phyloP scores from a whole-genome alignment of 768 basidiomycete species.

The Tulasnella sp. region DNA sequence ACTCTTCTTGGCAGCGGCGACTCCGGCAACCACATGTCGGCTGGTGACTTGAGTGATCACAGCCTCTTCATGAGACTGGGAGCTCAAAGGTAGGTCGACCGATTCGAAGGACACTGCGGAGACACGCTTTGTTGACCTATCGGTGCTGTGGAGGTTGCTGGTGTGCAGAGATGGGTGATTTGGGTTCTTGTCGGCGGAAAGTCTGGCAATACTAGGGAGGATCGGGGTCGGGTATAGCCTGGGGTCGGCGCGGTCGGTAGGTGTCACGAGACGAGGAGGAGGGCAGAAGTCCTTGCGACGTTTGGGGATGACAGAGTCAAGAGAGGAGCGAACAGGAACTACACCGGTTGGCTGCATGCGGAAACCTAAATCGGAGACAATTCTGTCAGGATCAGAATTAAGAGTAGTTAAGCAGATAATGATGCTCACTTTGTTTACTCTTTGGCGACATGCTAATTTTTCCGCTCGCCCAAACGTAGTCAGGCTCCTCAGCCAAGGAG shows the following conservation, averaged over 20 bases:
- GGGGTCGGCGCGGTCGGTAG: background rate
- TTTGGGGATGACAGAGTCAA: slow-evolving; percentile 11
- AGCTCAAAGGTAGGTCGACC: background rate
- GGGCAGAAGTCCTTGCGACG: slow-evolving; percentile 8
- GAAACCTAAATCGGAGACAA: background rate
- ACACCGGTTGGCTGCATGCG: background rate
- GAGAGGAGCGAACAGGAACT: background rate
- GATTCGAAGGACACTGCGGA: background rate
- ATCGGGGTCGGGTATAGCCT: background rate
- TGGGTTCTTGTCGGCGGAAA: background rate
- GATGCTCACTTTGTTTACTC: background rate
- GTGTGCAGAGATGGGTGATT: too few species aligned
- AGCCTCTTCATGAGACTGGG: background rate
- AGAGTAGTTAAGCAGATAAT: background rate
- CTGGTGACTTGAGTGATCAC: slow-evolving; percentile 1
- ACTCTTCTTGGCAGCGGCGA: slow-evolving; percentile 6
- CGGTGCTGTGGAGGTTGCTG: background rate
- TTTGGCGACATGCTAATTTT: slow-evolving; percentile 3
- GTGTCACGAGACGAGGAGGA: slow-evolving; percentile 1
- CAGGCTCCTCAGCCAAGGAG: slow-evolving; percentile 10
- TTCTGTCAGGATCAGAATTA: background rate
- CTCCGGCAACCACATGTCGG: background rate
- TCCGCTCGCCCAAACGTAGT: slow-evolving; percentile 13
- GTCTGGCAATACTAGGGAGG: background rate
- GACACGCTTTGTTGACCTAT: background rate